Percentiles rank a stretch among this genome's conserved stretches.
Conservation (phyloP, 2,329 filamentous ascomycete genomes). For the Aspergillus aculeatinus region DNA sequence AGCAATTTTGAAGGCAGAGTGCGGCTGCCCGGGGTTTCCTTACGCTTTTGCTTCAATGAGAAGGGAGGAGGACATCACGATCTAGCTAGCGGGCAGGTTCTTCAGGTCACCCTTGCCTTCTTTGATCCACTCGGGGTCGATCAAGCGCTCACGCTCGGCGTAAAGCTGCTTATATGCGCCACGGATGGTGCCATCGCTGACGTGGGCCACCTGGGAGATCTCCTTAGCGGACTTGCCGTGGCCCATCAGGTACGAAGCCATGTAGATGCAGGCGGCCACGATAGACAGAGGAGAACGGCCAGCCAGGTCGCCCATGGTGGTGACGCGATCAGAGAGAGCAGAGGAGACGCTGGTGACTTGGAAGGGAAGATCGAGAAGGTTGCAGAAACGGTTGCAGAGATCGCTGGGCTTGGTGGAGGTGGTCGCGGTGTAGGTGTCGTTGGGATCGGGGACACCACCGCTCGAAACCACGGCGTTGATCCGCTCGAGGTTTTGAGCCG, state of each 20-base stretch:
- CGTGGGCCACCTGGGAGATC: conserved; percentile 79
- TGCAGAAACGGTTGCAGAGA: conserved; percentile 87
- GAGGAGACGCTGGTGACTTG: conserved; percentile 77
- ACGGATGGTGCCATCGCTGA: conserved; percentile 95
- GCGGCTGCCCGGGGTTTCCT: too few relatives aligned
- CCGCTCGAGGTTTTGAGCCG: conserved; percentile 65
- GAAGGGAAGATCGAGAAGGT: conserved; percentile 72
- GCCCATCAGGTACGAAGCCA: conserved; percentile 84
- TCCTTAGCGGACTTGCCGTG: conserved; percentile 78
- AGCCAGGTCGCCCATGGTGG: conserved; percentile 74
- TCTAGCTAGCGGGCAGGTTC: conserved; percentile 61
- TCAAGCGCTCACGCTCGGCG: conserved; percentile 67
- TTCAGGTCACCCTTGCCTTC: conserved; percentile 69
- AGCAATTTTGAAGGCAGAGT: too few relatives aligned
- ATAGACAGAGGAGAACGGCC: conserved; percentile 92
- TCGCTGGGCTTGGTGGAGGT: conserved; percentile 77
- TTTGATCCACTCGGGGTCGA: conserved; percentile 72
- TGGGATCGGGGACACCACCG: conserved; percentile 51
- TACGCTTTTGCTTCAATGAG: not conserved
- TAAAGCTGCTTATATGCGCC: conserved; percentile 91
- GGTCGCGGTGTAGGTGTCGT: conserved; percentile 68
- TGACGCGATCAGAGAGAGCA: conserved; percentile 74
- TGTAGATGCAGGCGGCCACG: conserved; percentile 94
- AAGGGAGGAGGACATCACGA: not conserved
- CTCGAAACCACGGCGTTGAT: conserved; percentile 50